phyloP scores from a whole-genome alignment of 306 rosid genomes.

The Citrullus mucosospermus region DNA sequence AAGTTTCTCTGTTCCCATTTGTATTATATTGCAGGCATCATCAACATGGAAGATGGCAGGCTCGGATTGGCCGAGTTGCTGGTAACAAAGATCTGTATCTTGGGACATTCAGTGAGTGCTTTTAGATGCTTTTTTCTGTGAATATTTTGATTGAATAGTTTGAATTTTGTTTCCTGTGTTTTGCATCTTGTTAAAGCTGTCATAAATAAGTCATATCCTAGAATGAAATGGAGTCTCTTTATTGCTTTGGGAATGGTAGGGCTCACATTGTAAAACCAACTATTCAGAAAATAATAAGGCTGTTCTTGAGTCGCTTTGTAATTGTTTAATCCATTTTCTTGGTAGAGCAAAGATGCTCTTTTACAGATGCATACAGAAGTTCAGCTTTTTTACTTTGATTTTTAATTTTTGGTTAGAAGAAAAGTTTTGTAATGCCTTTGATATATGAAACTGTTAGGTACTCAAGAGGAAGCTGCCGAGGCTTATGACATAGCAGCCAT shows the following conservation, averaged over 20 bases:
- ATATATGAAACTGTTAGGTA: constrained; percentile 33
- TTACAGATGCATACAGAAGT: background rate
- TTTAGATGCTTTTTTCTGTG: background rate
- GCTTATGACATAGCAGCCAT: constrained; percentile 89
- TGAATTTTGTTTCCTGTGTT: background rate
- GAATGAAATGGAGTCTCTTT: background rate
- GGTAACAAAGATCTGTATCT: constrained; percentile 93
- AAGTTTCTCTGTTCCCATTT: background rate
- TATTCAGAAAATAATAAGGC: background rate
- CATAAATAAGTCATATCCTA: background rate
- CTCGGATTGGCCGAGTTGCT: constrained; percentile 88
- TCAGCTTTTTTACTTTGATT: background rate
- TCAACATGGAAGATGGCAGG: constrained; percentile 98
- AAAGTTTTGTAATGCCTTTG: constrained; percentile 3
- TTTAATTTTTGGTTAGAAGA: background rate
- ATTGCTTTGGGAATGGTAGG: constrained; percentile 3
- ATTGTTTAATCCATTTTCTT: background rate
- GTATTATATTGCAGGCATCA: constrained; percentile 47
- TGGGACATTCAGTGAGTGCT: constrained; percentile 76
- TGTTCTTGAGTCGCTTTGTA: background rate
- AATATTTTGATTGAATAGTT: background rate
- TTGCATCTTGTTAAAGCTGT: constrained; percentile 8
- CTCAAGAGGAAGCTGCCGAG: constrained; percentile 97
- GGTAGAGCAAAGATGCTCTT: constrained; percentile 2
- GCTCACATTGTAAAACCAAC: background rate